phyloP scores from a whole-genome alignment of 2,329 filamentous ascomycete species.

The Paramyrothecium roridum region DNA sequence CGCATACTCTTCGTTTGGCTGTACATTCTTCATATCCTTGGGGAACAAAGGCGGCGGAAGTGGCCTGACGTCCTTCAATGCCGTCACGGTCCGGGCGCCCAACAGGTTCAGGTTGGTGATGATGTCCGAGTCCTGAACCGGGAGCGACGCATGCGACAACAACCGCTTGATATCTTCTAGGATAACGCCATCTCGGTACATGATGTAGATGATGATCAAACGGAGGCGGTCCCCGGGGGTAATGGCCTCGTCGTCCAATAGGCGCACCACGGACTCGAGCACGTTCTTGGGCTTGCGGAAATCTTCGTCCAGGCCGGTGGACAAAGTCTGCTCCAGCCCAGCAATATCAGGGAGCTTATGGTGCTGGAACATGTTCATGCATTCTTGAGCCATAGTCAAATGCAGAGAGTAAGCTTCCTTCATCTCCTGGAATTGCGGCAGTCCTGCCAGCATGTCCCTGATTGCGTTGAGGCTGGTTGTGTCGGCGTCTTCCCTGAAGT shows the following conservation, averaged over 20 bases:
- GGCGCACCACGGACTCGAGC: constrained; percentile 76
- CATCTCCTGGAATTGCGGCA: constrained; percentile 93
- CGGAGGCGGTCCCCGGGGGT: constrained; percentile 73
- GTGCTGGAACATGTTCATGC: constrained; percentile 88
- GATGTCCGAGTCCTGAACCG: constrained; percentile 67
- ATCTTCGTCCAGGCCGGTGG: constrained; percentile 91
- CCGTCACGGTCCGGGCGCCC: constrained; percentile 67
- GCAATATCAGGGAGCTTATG: constrained; percentile 85
- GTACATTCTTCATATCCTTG: constrained; percentile 53
- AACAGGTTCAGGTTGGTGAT: constrained; percentile 78
- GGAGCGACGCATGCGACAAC: constrained; percentile 77
- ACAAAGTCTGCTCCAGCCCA: constrained; percentile 83
- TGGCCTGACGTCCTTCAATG: constrained; percentile 73
- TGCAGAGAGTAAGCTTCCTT: constrained; percentile 95
- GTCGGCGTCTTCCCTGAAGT: constrained; percentile 73
- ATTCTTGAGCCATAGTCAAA: constrained; percentile 94
- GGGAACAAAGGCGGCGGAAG: constrained; percentile 68
- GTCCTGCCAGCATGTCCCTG: constrained; percentile 92
- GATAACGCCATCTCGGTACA: constrained; percentile 84
- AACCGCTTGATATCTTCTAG: constrained; percentile 81
- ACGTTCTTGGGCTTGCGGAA: constrained; percentile 87
- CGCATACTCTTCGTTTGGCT: constrained; percentile 70
- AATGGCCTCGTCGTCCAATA: constrained; percentile 83
- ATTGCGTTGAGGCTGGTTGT: constrained; percentile 83
- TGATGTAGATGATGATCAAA: constrained; percentile 78